These are phyloP conservation scores for Botrytis pseudocinerea DNA, from an alignment of 2,329 filamentous ascomycete species.

Conservation along the genomic window DNA sequence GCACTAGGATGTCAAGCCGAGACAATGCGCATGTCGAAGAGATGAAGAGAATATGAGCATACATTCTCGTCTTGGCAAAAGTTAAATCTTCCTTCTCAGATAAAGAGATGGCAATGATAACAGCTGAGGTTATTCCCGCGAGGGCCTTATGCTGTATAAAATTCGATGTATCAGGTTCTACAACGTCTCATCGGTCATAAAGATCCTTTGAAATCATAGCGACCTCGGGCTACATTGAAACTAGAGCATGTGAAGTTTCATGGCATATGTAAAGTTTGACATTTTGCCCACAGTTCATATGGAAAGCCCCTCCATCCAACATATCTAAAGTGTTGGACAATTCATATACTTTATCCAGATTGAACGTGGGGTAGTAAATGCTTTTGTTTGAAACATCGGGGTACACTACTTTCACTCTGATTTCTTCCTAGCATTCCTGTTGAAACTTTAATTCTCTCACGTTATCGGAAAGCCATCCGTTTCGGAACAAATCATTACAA, in stretches of 20 bases:
- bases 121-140: background rate
- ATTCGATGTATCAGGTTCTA: background rate
- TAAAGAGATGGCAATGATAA: background rate
- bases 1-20: background rate
- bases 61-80: conserved; percentile 18
- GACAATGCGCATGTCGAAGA: background rate
- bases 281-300: too few species aligned
- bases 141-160: background rate
- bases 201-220: background rate
- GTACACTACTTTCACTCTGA: background rate
- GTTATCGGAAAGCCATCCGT: background rate
- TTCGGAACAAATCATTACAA: background rate
- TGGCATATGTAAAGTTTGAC: background rate
- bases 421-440: background rate
- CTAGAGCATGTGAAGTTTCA: background rate
- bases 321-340: background rate
- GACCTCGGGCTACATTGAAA: background rate
- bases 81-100: background rate
- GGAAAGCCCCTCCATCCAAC: background rate
- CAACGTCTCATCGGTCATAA: background rate
- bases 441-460: background rate
- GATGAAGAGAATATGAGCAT: background rate
- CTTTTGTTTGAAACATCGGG: background rate
- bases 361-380: background rate
- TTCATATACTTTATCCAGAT: background rate